Conservation (phyloP, 2,329 filamentous ascomycete genomes). For the Alternaria sp. region DNA sequence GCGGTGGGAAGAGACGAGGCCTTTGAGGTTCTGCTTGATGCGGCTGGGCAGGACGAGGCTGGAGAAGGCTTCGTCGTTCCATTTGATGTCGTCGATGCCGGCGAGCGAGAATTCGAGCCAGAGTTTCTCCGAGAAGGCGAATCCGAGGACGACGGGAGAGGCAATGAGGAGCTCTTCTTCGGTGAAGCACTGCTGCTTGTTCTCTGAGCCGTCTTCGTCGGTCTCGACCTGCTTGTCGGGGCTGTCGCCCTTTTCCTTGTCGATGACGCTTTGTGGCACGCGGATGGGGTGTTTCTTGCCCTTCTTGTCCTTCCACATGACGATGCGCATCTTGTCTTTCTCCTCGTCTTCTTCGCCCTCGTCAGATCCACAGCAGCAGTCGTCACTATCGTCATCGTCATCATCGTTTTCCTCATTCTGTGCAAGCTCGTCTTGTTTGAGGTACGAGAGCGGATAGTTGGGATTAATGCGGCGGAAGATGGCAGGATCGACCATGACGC, state of each 20-base stretch:
- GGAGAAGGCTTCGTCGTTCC: conserved; percentile 83
- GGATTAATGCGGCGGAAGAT: conserved; percentile 85
- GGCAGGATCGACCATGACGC: conserved; percentile 85
- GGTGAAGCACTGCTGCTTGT: conserved; percentile 64
- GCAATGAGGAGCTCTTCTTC: conserved; percentile 86
- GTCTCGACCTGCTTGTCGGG: conserved; percentile 52
- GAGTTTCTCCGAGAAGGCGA: conserved; percentile 84
- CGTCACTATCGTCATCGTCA: conserved; percentile 56
- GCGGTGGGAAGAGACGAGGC: conserved; percentile 83
- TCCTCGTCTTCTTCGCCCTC: conserved; percentile 34
- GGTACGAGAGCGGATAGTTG: conserved; percentile 78
- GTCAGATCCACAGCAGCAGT: conserved; percentile 27
- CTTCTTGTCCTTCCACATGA: conserved; percentile 55
- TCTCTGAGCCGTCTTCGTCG: conserved; percentile 41
- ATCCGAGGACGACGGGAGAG: conserved; percentile 83
- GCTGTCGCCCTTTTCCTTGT: conserved; percentile 56
- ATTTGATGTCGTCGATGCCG: conserved; percentile 78
- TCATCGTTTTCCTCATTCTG: conserved; percentile 63
- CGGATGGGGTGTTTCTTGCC: conserved; percentile 60
- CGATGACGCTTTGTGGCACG: conserved; percentile 52
- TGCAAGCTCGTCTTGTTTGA: conserved; percentile 72
- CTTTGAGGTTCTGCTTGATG: conserved; percentile 72
- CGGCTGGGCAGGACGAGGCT: conserved; percentile 74
- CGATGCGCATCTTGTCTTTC: conserved; percentile 46
- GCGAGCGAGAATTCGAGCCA: conserved; percentile 90